These are phyloP conservation scores for Aspergillus cejpii DNA, from an alignment of 2,329 filamentous ascomycete genomes.

Conservation along the genomic window DNA sequence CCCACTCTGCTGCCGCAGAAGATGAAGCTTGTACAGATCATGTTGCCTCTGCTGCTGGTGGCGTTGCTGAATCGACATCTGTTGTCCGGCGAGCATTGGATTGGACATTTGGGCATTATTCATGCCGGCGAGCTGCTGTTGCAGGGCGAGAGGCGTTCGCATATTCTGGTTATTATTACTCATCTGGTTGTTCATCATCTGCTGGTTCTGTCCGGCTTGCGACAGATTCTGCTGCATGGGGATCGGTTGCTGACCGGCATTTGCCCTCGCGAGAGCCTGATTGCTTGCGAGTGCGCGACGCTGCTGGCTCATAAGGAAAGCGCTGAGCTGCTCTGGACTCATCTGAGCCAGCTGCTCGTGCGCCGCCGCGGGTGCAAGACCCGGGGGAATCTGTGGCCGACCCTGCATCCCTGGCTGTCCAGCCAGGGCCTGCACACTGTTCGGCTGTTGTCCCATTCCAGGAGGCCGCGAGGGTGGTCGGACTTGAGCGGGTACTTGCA, in stretches of 20 bases:
- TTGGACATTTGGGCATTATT: slow-evolving; percentile 24
- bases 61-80: slow-evolving; percentile 31
- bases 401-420: slow-evolving; percentile 29
- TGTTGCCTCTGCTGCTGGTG: slow-evolving; percentile 20
- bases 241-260: slow-evolving; percentile 26
- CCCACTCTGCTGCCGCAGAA: slow-evolving; percentile 30
- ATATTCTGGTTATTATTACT: slow-evolving; percentile 30
- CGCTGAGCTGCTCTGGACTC: slow-evolving; percentile 31
- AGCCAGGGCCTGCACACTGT: slow-evolving; percentile 20
- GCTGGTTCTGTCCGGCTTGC: slow-evolving; percentile 30
- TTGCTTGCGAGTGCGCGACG: slow-evolving; percentile 28
- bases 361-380: slow-evolving; percentile 30
- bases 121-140: slow-evolving; percentile 31
- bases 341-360: slow-evolving; percentile 34
- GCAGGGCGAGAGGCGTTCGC: slow-evolving; percentile 30
- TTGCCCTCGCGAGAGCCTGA: slow-evolving; percentile 27
- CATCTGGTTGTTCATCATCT: slow-evolving; percentile 30
- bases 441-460: slow-evolving; percentile 29
- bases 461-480: slow-evolving; percentile 31
- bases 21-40: slow-evolving; percentile 25
- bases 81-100: slow-evolving; percentile 29
- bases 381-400: slow-evolving; percentile 30
- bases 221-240: slow-evolving; percentile 26
- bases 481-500: slow-evolving; percentile 29
- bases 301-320: slow-evolving; percentile 31